Conservation (phyloP, 257 asterid genomes). For the Thymus mandschuricus region DNA sequence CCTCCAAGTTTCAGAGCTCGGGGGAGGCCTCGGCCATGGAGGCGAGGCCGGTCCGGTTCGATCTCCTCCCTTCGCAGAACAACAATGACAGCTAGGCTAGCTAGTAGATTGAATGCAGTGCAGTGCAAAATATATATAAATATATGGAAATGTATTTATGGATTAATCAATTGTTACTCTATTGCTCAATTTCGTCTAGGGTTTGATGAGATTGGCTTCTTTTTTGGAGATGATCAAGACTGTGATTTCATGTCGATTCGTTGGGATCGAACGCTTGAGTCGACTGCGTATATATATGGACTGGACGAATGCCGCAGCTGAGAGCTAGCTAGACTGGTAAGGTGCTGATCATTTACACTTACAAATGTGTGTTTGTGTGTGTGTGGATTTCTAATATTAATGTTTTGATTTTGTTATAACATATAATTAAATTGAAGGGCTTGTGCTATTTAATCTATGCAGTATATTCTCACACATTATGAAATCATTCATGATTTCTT, state of each 20-base stretch:
- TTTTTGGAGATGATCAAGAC: background rate
- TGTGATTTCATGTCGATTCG: conserved; percentile 38
- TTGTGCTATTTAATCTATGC: background rate
- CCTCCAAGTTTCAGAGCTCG: background rate
- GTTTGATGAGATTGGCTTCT: background rate
- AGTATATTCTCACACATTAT: background rate
- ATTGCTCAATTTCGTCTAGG: conserved; percentile 4
- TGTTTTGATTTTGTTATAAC: conserved; percentile 20
- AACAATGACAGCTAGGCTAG: conserved; percentile 9
- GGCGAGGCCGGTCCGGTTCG: conserved; percentile 56
- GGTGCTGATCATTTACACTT: background rate
- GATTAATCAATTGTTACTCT: too few relatives aligned
- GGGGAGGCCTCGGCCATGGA: conserved; percentile 35
- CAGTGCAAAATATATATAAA: background rate
- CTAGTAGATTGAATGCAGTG: conserved; percentile 24
- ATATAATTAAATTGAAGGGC: conserved; percentile 11
- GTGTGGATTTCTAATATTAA: background rate
- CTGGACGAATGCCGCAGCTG: background rate
- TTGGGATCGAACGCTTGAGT: background rate
- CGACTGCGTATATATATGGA: too few relatives aligned
- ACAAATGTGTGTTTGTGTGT: background rate
- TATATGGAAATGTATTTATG: background rate
- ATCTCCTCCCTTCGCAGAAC: conserved; percentile 58
- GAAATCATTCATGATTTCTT: background rate
- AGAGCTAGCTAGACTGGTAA: conserved; percentile 22